phyloP scores from a whole-genome alignment of 2,329 filamentous ascomycete genomes.

The Cadophora luteo-olivacea region DNA sequence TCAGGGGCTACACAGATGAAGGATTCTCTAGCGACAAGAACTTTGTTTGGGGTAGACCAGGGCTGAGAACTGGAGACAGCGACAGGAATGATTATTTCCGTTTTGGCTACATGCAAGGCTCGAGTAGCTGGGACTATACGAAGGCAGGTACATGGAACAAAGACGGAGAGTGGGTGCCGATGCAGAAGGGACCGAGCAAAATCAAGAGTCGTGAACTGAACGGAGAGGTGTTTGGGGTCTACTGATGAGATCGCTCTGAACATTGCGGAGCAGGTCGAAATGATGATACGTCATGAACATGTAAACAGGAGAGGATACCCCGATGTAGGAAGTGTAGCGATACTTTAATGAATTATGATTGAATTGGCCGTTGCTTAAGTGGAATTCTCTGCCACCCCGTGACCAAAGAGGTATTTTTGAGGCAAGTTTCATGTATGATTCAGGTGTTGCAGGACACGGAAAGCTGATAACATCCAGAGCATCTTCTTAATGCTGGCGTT shows the following conservation, averaged over 20 bases:
- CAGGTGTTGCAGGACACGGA: neutral
- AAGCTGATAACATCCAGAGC: neutral
- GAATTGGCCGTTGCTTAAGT: neutral
- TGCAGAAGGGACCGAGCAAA: constrained; percentile 51
- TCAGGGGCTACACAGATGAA: constrained; percentile 72
- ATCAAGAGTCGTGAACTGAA: constrained; percentile 38
- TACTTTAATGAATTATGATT: neutral
- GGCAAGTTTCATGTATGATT: neutral
- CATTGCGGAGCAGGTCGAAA: neutral
- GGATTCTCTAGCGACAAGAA: constrained; percentile 48
- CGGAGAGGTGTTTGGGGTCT: constrained; percentile 30
- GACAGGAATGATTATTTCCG: constrained; percentile 74
- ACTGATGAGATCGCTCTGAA: neutral
- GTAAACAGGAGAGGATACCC: neutral
- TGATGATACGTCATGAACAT: neutral
- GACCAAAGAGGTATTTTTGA: neutral
- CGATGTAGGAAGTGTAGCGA: neutral
- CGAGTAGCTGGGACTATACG: constrained; percentile 71
- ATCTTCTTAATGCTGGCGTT: neutral
- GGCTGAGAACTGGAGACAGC: constrained; percentile 45
- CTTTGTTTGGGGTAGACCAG: constrained; percentile 64
- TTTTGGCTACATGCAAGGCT: constrained; percentile 76
- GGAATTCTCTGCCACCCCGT: neutral
- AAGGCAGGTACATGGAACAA: constrained; percentile 74
- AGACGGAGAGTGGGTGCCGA: constrained; percentile 69